Percentiles rank a stretch among this genome's conserved stretches.
phyloP scores from a whole-genome alignment of 805 yeast species.

The Schizosaccharomyces lindneri region DNA sequence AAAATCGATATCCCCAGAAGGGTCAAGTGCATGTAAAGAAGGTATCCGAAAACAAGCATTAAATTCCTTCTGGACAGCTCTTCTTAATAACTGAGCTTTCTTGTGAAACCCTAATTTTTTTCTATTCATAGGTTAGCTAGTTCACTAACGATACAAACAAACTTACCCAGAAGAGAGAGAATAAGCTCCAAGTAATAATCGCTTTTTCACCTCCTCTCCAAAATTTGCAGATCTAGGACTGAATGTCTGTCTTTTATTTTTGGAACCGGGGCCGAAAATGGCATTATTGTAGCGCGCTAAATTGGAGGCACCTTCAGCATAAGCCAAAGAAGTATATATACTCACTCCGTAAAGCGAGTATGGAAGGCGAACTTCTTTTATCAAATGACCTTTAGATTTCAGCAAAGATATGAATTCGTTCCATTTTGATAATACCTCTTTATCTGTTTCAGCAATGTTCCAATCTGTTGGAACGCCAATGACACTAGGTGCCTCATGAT shows the following conservation, averaged over 20 bases:
- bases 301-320: conserved; percentile 87
- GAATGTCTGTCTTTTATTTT: conserved; percentile 13
- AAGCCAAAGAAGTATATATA: conserved; percentile 64
- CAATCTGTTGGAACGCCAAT: conserved; percentile 61
- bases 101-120: not conserved
- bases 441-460: conserved; percentile 28
- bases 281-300: conserved; percentile 76
- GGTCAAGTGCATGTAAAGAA: conserved; percentile 18
- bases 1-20: conserved; percentile 4
- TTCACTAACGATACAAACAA: not conserved
- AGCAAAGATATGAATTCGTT: conserved; percentile 21
- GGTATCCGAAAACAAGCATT: conserved; percentile 31
- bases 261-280: conserved; percentile 42
- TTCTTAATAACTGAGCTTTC: conserved; percentile 47
- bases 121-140: not conserved
- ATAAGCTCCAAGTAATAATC: conserved; percentile 69
- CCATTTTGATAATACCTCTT: conserved; percentile 25
- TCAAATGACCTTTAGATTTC: conserved; percentile 23
- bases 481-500: conserved; percentile 13
- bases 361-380: conserved; percentile 48
- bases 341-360: conserved; percentile 41
- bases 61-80: conserved; percentile 36
- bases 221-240: conserved; percentile 32
- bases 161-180: conserved; percentile 49
- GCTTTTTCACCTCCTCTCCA: conserved; percentile 60